Evolutionary conservation across 306 rosid species (phyloP).

Genomic region (apple (Malus domestica)): DNA sequence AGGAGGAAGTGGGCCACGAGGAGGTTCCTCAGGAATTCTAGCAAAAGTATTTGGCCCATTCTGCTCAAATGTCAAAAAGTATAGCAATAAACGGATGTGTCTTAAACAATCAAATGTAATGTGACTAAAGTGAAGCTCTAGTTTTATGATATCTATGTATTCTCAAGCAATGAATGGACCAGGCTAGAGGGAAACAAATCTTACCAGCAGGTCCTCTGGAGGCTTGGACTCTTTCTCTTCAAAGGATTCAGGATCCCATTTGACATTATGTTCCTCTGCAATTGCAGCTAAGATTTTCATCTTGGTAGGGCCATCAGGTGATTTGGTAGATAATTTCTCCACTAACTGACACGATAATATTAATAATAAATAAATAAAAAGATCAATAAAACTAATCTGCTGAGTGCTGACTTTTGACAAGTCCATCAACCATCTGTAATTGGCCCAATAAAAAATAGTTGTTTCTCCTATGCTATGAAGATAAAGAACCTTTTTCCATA

Average conservation of each 20-base stretch:
- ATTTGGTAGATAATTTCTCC: slow-evolving; percentile 87
- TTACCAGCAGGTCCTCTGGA: slow-evolving; percentile 66
- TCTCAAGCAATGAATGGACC: slow-evolving; percentile 15
- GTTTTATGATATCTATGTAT: background rate
- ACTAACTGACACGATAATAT: slow-evolving; percentile 52
- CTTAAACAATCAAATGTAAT: background rate
- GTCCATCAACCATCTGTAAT: background rate
- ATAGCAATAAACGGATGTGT: background rate
- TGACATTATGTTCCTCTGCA: slow-evolving; percentile 86
- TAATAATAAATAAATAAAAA: background rate
- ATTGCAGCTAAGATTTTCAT: slow-evolving; percentile 64
- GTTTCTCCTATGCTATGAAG: too few species aligned
- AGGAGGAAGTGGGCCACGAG: slow-evolving; percentile 38
- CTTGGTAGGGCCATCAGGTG: slow-evolving; percentile 87
- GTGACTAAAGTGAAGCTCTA: background rate
- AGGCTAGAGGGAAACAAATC: slow-evolving; percentile 8
- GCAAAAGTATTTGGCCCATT: slow-evolving; percentile 58
- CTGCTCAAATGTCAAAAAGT: slow-evolving; percentile 33
- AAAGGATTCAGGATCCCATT: slow-evolving; percentile 77
- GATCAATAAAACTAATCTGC: slow-evolving; percentile 9
- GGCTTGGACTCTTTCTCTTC: slow-evolving; percentile 48
- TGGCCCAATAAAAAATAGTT: background rate
- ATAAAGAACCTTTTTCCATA: too few species aligned
- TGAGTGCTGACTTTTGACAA: slow-evolving; percentile 10
- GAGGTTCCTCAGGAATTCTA: slow-evolving; percentile 43